Evolutionary conservation across 2,329 filamentous ascomycete species (phyloP), one percentile per base, ranked within the genome.

Genomic region (Cercospora zeina): DNA sequence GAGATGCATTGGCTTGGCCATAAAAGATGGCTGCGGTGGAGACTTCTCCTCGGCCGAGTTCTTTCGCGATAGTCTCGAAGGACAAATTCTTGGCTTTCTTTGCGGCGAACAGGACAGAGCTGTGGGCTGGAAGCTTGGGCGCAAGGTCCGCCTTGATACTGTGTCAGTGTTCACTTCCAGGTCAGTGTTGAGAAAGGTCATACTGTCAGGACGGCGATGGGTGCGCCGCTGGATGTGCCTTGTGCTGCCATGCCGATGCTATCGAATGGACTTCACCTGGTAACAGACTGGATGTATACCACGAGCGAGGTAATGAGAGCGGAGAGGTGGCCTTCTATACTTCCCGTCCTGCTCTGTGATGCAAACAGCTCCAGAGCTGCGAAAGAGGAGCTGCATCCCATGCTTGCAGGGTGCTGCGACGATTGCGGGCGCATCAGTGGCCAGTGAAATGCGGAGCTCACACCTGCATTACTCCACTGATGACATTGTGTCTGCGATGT

Each of bases 11-110:
- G 5, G 89, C 87, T 75, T 95, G 91, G 31, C 93, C 93, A 75
- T 96, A 96, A 83, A 97, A 97, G 66, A 96, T 80, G 1, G 92
- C 92, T 2, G 93, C 93, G 3, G 89, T 85, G 42, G 91, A 90
- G 45, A 96, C 90, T 78, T 96, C 90, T 72, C 88, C 87, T 66
- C 92, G 89, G 65, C 86, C 87, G 59, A 96, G 82, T 31, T 87
- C 81, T 68, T 86, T 78, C 56, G 86, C 90, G 71, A 97, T 92
- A 47, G 85, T 79, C 74, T 91, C 90, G 74, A 96, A 97, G 71
- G 83, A 90, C 36, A 96, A 83, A 67, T 86, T 83, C 77, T 89
- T 89, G 60, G 78, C 75, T 54, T 90, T 87, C 78, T 96, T 97
- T 67, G 89, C 91, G 36, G 86, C 82, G 78, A 96, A 96, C 66